Percentiles rank a stretch among this genome's conserved stretches.
Conservation (phyloP, 139 green algal genomes). For the Chlorella sorokiniana region DNA sequence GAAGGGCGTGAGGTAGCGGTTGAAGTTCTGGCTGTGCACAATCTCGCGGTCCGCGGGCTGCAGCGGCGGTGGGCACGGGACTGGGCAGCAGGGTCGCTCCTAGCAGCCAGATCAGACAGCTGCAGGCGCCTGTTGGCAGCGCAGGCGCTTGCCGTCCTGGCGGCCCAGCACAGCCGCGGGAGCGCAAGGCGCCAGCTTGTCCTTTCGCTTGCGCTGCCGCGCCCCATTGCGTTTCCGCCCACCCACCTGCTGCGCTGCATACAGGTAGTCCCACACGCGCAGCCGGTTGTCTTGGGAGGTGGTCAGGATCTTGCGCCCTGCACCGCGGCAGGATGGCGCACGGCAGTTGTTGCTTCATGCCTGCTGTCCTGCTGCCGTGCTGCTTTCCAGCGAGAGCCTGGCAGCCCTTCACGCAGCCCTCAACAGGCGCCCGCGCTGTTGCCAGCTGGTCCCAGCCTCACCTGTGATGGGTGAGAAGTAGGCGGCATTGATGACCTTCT, state of each 20-base stretch:
- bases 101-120: not conserved
- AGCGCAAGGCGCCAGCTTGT: not conserved
- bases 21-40: constrained; percentile 94
- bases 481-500: constrained; percentile 81
- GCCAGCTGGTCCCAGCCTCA: not conserved
- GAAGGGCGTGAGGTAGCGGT: constrained; percentile 89
- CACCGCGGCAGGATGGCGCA: not conserved
- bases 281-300: constrained; percentile 93
- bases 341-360: not conserved
- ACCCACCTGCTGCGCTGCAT: constrained; percentile 13
- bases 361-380: not conserved
- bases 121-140: not conserved
- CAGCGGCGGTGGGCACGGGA: not conserved
- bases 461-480: constrained; percentile 78
- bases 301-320: constrained; percentile 81
- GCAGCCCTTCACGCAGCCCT: not conserved
- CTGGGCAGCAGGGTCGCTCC: too few relatives aligned
- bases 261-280: constrained; percentile 80
- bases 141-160: not conserved
- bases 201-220: not conserved
- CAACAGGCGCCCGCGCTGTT: not conserved
- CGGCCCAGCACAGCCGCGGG: too few relatives aligned
- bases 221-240: not conserved
- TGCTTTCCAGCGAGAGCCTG: not conserved
- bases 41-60: constrained; percentile 69